Evolutionary conservation across 805 yeast species (phyloP).

Genomic region (Candida insectalens): DNA sequence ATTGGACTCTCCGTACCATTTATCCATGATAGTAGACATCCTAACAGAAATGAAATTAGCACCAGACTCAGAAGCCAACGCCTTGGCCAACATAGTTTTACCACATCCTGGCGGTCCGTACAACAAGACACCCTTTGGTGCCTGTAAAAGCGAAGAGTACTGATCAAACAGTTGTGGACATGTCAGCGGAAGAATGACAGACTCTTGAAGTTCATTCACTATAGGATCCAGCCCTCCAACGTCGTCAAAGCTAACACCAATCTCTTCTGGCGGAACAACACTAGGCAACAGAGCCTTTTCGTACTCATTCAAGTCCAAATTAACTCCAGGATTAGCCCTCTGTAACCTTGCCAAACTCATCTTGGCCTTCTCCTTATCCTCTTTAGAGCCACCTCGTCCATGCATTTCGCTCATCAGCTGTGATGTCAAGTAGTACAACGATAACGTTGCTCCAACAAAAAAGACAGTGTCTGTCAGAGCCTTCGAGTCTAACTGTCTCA

Average conservation of each 20-base stretch:
- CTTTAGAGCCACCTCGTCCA: slow-evolving; percentile 38
- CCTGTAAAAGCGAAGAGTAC: slow-evolving; percentile 62
- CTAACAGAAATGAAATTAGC: slow-evolving; percentile 87
- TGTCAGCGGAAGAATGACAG: slow-evolving; percentile 80
- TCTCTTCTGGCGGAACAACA: slow-evolving; percentile 78
- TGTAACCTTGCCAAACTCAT: slow-evolving; percentile 49
- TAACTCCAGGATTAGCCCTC: slow-evolving; percentile 46
- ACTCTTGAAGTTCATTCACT: slow-evolving; percentile 77
- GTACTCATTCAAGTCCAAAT: slow-evolving; percentile 53
- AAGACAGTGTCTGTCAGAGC: slow-evolving; percentile 21
- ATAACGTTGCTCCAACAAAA: slow-evolving; percentile 37
- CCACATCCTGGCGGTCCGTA: slow-evolving; percentile 99
- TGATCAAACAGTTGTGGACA: slow-evolving; percentile 66
- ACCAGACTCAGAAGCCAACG: slow-evolving; percentile 82
- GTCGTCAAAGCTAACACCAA: slow-evolving; percentile 65
- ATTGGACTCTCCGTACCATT: slow-evolving; percentile 96
- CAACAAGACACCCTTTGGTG: slow-evolving; percentile 89
- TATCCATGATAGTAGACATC: slow-evolving; percentile 92
- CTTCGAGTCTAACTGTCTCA: slow-evolving; percentile 24
- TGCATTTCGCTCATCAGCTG: slow-evolving; percentile 20
- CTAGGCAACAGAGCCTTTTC: slow-evolving; percentile 71
- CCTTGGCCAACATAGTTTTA: slow-evolving; percentile 94
- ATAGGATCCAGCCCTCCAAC: slow-evolving; percentile 84
- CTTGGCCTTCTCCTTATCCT: slow-evolving; percentile 50
- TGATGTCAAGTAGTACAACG: slow-evolving; percentile 36